These are phyloP conservation scores for Leishmania arabica DNA, from an alignment of 208 protist species.

Conservation along the genomic window DNA sequence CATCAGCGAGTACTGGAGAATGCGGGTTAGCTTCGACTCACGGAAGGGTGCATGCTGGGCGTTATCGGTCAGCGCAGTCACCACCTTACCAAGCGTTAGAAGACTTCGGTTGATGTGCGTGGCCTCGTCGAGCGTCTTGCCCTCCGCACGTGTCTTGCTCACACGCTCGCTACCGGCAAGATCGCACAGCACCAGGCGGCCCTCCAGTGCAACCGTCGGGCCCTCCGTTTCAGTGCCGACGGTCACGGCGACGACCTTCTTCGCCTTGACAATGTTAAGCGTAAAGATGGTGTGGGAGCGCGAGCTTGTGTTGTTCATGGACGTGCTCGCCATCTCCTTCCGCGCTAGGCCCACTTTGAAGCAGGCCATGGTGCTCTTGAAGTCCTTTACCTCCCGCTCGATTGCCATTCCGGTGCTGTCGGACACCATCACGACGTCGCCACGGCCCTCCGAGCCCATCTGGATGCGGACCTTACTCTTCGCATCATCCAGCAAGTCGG, in stretches of 20 bases:
- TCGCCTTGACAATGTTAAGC: constrained; percentile 84
- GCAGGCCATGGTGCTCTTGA: constrained; percentile 70
- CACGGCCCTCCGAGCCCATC: constrained; percentile 69
- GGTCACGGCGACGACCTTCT: constrained; percentile 44
- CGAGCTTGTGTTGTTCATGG: constrained; percentile 92
- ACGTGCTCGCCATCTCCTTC: constrained; percentile 91
- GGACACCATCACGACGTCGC: constrained; percentile 80
- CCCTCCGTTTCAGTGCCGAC: constrained; percentile 15
- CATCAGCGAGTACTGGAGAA: constrained; percentile 92
- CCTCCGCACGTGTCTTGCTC: constrained; percentile 91
- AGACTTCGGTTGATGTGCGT: constrained; percentile 97
- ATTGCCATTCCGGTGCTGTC: constrained; percentile 61
- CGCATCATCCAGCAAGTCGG: constrained; percentile 77
- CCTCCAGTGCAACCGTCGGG: constrained; percentile 63
- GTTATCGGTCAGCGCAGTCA: constrained; percentile 81
- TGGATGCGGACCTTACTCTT: constrained; percentile 81
- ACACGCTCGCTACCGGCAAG: constrained; percentile 97
- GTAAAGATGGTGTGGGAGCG: constrained; percentile 94
- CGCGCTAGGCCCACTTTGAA: constrained; percentile 81
- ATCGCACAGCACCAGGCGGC: constrained; percentile 96
- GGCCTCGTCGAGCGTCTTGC: constrained; percentile 94
- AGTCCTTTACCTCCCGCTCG: constrained; percentile 63
- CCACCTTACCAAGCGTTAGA: constrained; percentile 91
- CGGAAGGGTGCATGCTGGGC: constrained; percentile 88
- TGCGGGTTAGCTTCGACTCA: constrained; percentile 95